Evolutionary conservation across 2,329 filamentous ascomycete species (phyloP).

Genomic region (Sordariomycetes sp.): DNA sequence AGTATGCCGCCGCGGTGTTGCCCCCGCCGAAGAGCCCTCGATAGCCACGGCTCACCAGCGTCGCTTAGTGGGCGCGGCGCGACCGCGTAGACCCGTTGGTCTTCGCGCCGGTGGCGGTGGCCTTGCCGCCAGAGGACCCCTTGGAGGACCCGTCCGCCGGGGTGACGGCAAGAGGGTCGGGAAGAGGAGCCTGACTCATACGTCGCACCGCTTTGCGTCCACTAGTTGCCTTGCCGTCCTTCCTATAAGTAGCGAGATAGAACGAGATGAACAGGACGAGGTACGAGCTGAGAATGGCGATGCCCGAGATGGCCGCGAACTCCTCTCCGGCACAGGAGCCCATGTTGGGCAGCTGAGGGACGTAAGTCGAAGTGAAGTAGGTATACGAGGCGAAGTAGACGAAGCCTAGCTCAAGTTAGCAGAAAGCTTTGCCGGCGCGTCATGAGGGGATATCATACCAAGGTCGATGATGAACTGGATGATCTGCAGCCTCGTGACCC

Average conservation of each 20-base stretch:
- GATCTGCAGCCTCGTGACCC: slow-evolving; percentile 96
- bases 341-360: slow-evolving; percentile 66
- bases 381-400: slow-evolving; percentile 99
- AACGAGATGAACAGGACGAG: slow-evolving; percentile 97
- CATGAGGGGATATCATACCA: slow-evolving; percentile 40
- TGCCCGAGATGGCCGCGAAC: slow-evolving; percentile 87
- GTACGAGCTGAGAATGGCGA: slow-evolving; percentile 87
- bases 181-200: slow-evolving; percentile 54
- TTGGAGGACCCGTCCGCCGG: slow-evolving; percentile 33
- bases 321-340: slow-evolving; percentile 91
- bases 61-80: slow-evolving; percentile 41
- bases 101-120: slow-evolving; percentile 39
- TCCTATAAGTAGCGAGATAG: slow-evolving; percentile 94
- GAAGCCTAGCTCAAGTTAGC: slow-evolving; percentile 48
- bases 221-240: slow-evolving; percentile 64
- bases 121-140: slow-evolving; percentile 35
- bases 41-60: not conserved
- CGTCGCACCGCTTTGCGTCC: slow-evolving; percentile 65
- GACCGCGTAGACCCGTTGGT: slow-evolving; percentile 52
- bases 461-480: slow-evolving; percentile 95
- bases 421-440: not conserved
- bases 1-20: too few relatives aligned
- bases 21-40: not conserved
- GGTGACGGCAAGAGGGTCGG: slow-evolving; percentile 64
- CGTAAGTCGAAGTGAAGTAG: slow-evolving; percentile 92